A percentile compares a stretch with the other conserved stretches of the same genome.
Evolutionary conservation across 2,329 filamentous ascomycete genomes (phyloP).

Genomic region (Xylaria sp.): DNA sequence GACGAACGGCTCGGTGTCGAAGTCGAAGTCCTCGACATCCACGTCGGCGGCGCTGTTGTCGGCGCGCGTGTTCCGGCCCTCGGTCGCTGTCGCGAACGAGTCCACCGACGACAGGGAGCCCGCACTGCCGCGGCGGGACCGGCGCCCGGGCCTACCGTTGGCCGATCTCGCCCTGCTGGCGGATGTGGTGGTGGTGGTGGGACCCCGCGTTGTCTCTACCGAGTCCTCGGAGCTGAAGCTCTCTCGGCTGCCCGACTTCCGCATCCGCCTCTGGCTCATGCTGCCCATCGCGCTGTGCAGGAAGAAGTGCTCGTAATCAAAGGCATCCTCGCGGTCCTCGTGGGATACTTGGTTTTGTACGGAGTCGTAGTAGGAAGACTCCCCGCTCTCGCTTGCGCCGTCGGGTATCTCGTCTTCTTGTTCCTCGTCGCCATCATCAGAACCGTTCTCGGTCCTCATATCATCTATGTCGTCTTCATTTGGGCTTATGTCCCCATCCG

Average conservation of each 20-base stretch:
- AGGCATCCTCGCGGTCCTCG: conserved; percentile 91
- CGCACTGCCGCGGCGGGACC: conserved; percentile 48
- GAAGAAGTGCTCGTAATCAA: conserved; percentile 96
- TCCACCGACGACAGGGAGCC: conserved; percentile 55
- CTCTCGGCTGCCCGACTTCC: conserved; percentile 48
- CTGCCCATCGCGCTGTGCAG: conserved; percentile 88
- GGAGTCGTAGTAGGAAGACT: conserved; percentile 65
- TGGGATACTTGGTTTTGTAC: conserved; percentile 69
- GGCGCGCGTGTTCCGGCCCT: conserved; percentile 42
- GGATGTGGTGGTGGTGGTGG: conserved; percentile 41
- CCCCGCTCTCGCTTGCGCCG: conserved; percentile 62
- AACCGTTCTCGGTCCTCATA: conserved; percentile 24
- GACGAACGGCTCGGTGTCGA: conserved; percentile 25
- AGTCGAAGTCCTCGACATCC: too few species aligned
- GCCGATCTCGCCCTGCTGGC: conserved; percentile 14
- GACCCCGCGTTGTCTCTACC: conserved; percentile 62
- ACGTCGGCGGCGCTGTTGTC: conserved; percentile 22
- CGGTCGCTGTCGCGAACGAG: conserved; percentile 60
- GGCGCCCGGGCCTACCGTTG: conserved; percentile 29
- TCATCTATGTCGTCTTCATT: conserved; percentile 39
- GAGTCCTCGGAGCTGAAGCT: conserved; percentile 64
- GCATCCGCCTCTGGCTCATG: conserved; percentile 59
- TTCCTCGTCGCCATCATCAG: conserved; percentile 12
- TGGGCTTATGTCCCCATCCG: conserved; percentile 36
- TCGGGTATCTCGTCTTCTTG: conserved; percentile 26